Evolutionary conservation across 768 basidiomycete genomes (phyloP).

Genomic region (Gyrodon lividus): DNA sequence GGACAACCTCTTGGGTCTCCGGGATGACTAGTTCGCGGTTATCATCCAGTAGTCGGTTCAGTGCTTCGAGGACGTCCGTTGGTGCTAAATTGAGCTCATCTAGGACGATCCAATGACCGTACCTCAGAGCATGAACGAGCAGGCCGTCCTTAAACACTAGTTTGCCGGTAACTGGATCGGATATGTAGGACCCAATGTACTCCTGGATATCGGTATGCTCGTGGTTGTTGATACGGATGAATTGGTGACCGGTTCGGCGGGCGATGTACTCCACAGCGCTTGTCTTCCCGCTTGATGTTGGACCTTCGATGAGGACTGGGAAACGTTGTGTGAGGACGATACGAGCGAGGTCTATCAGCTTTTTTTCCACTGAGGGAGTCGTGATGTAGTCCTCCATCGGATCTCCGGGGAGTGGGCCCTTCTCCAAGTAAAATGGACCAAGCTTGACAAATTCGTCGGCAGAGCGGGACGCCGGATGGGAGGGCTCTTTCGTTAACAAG

Average conservation of each 20-base stretch:
- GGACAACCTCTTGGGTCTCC: slow-evolving; percentile 92
- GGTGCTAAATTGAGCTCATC: slow-evolving; percentile 98
- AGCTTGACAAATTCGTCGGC: slow-evolving; percentile 71
- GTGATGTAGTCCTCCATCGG: slow-evolving; percentile 82
- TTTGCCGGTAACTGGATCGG: slow-evolving; percentile 90
- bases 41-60: slow-evolving; percentile 95
- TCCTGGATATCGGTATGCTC: slow-evolving; percentile 99
- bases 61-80: slow-evolving; percentile 95
- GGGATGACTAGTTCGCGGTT: slow-evolving; percentile 95
- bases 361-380: slow-evolving; percentile 92
- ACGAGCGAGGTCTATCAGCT: slow-evolving; percentile 91
- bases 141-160: slow-evolving; percentile 93
- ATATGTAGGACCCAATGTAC: slow-evolving; percentile 94
- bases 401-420: slow-evolving; percentile 66
- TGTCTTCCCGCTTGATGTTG: slow-evolving; percentile 97
- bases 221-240: slow-evolving; percentile 99
- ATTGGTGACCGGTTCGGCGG: slow-evolving; percentile 87
- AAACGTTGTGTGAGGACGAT: slow-evolving; percentile 87
- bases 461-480: slow-evolving; percentile 44
- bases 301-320: slow-evolving; percentile 96
- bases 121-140: slow-evolving; percentile 85
- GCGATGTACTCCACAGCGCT: slow-evolving; percentile 96
- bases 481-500: slow-evolving; percentile 68
- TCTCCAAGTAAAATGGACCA: slow-evolving; percentile 88
- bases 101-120: slow-evolving; percentile 96